Percentiles rank a stretch among this genome's conserved stretches.
These are phyloP conservation scores for Helotiales sp. DNA, from an alignment of 2,329 filamentous ascomycete species.

Conservation along the genomic window DNA sequence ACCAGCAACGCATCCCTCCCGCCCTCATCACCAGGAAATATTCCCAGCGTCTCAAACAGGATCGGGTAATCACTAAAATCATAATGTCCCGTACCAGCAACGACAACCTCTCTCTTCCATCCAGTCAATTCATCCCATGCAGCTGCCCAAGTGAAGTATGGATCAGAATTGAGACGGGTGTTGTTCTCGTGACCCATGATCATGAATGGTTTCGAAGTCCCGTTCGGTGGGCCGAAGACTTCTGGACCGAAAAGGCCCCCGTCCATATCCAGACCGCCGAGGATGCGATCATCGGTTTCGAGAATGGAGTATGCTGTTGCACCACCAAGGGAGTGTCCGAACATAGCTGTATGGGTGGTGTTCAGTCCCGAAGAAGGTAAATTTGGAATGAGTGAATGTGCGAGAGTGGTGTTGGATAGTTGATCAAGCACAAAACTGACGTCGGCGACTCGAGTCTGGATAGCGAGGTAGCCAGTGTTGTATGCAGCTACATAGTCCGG, in stretches of 20 bases:
- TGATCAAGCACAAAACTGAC: conserved; percentile 34
- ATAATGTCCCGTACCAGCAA: conserved; percentile 30
- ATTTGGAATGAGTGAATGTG: background rate
- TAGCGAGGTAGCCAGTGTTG: background rate
- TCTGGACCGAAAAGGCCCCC: conserved; percentile 33
- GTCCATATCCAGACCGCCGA: conserved; percentile 39
- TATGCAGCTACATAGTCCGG: conserved; percentile 3
- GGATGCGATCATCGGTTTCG: conserved; percentile 31
- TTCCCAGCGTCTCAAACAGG: conserved; percentile 29
- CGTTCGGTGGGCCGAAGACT: conserved; percentile 12
- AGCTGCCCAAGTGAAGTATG: conserved; percentile 25
- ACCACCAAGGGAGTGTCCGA: conserved; percentile 35
- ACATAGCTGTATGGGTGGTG: conserved; percentile 34
- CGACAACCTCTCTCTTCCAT: conserved; percentile 33
- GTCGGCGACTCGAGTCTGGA: conserved; percentile 32
- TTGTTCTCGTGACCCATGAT: conserved; percentile 31
- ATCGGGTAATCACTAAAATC: conserved; percentile 32
- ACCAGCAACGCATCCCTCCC: conserved; percentile 20
- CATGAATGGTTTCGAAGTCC: conserved; percentile 32
- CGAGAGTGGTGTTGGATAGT: conserved; percentile 1
- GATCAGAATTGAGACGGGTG: conserved; percentile 16
- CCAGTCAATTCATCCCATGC: conserved; percentile 25
- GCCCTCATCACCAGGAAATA: conserved; percentile 11
- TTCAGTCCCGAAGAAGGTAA: conserved; percentile 13
- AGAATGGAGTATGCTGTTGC: conserved; percentile 34